Evolutionary conservation across 169 alveolate genomes (phyloP).

Genomic region (Eimeria falciformis): DNA sequence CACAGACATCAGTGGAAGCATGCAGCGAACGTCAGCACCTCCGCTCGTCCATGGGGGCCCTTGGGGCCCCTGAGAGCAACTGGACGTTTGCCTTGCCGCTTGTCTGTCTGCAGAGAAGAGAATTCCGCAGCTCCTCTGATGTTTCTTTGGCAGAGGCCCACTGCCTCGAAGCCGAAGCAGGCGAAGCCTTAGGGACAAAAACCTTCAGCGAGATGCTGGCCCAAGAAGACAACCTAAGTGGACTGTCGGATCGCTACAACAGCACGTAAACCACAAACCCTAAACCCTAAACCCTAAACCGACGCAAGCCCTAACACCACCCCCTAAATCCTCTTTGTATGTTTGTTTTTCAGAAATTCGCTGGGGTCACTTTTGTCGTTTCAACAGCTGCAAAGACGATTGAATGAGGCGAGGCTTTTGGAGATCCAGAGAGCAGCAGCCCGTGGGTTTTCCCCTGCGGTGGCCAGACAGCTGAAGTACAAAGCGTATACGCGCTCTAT

Average conservation of each 20-base stretch:
- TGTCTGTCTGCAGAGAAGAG: too few species aligned
- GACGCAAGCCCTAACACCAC: neutral
- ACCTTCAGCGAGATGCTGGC: neutral
- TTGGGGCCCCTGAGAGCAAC: too few species aligned
- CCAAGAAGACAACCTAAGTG: constrained; percentile 1
- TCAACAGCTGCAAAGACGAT: constrained; percentile 1
- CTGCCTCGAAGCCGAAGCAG: neutral
- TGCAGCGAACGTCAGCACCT: too few species aligned
- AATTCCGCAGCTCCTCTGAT: too few species aligned
- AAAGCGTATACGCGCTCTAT: neutral
- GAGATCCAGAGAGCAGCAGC: neutral
- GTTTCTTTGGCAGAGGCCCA: too few species aligned
- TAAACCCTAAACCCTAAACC: constrained; percentile 1
- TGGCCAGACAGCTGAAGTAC: neutral
- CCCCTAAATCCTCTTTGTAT: neutral
- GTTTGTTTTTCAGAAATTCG: neutral
- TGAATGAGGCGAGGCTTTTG: neutral
- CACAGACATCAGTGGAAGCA: neutral
- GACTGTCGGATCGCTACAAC: constrained; percentile 1
- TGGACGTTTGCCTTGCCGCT: too few species aligned
- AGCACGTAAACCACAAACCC: neutral
- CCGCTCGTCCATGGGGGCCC: too few species aligned
- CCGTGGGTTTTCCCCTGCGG: neutral
- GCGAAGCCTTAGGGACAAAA: neutral
- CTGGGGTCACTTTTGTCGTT: neutral